phyloP scores from a whole-genome alignment of 2,329 filamentous ascomycete species.

The Penicillium sp. region DNA sequence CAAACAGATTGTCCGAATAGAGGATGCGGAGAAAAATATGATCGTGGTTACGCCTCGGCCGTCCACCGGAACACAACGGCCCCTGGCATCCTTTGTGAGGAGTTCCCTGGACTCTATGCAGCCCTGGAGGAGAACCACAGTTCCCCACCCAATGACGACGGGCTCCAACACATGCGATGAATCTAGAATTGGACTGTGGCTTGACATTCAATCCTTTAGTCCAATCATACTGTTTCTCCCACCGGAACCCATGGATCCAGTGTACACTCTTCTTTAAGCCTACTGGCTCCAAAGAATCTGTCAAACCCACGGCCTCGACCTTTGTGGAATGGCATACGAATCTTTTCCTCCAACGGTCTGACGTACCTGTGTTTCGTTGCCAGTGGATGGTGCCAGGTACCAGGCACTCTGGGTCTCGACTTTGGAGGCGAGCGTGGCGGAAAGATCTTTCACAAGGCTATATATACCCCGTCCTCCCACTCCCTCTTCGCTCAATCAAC shows the following conservation, averaged over 20 bases:
- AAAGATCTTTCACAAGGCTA: slow-evolving; percentile 4
- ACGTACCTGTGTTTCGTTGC: slow-evolving; percentile 2
- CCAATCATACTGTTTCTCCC: slow-evolving; percentile 4
- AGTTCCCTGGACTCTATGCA: neutral
- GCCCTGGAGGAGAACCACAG: neutral
- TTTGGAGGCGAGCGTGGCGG: slow-evolving; percentile 9
- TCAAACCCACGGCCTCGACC: slow-evolving; percentile 3
- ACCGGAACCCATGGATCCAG: neutral
- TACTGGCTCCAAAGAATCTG: neutral
- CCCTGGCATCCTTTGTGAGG: neutral
- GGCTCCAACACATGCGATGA: neutral
- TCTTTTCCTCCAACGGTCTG: neutral
- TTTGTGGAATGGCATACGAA: neutral
- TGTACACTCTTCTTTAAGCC: neutral
- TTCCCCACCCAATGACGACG: slow-evolving; percentile 2
- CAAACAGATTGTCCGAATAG: neutral
- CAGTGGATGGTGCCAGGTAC: slow-evolving; percentile 4
- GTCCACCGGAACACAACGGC: neutral
- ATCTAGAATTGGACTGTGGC: neutral
- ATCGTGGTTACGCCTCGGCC: neutral
- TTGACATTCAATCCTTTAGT: neutral
- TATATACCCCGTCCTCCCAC: slow-evolving; percentile 1
- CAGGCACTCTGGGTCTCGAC: slow-evolving; percentile 1
- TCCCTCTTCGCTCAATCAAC: neutral
- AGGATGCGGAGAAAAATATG: neutral